These are phyloP conservation scores for Tulasnella sp. DNA, from an alignment of 768 basidiomycete genomes.

Conservation along the genomic window DNA sequence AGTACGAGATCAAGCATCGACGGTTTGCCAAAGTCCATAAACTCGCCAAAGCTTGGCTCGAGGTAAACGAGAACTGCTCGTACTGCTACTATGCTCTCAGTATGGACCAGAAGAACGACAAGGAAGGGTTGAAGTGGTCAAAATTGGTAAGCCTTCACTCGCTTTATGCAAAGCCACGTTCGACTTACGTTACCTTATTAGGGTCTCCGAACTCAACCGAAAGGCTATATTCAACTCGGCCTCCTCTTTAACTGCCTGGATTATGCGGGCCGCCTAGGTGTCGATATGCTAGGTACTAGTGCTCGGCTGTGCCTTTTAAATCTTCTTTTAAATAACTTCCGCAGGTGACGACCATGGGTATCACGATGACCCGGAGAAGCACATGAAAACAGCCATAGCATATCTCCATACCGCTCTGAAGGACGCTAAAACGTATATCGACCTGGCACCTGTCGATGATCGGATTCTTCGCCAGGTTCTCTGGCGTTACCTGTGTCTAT, in stretches of 20 bases:
- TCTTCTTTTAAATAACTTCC: neutral
- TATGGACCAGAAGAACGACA: slow-evolving; percentile 2
- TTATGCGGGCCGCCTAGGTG: neutral
- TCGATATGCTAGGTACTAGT: neutral
- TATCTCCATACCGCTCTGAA: slow-evolving; percentile 3
- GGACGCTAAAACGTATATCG: neutral
- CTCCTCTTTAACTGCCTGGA: neutral
- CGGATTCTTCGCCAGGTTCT: neutral
- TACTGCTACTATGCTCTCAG: slow-evolving; percentile 4
- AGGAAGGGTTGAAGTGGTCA: neutral
- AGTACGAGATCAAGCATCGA: slow-evolving; percentile 5
- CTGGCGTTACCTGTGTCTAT: neutral
- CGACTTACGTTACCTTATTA: neutral
- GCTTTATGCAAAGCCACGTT: neutral
- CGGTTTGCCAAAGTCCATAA: neutral
- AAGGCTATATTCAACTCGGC: neutral
- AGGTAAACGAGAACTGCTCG: neutral
- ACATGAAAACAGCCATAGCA: slow-evolving; percentile 2
- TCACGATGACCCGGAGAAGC: neutral
- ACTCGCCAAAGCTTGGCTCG: slow-evolving; percentile 5
- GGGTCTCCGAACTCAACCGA: neutral
- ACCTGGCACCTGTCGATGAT: slow-evolving; percentile 5
- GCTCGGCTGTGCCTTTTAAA: neutral
- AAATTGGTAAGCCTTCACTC: neutral
- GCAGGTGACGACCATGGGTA: neutral